Percentiles rank a stretch among this genome's conserved stretches.
These are phyloP conservation scores for Fusarium nanum DNA, from an alignment of 2,329 filamentous ascomycete species.

Conservation along the genomic window DNA sequence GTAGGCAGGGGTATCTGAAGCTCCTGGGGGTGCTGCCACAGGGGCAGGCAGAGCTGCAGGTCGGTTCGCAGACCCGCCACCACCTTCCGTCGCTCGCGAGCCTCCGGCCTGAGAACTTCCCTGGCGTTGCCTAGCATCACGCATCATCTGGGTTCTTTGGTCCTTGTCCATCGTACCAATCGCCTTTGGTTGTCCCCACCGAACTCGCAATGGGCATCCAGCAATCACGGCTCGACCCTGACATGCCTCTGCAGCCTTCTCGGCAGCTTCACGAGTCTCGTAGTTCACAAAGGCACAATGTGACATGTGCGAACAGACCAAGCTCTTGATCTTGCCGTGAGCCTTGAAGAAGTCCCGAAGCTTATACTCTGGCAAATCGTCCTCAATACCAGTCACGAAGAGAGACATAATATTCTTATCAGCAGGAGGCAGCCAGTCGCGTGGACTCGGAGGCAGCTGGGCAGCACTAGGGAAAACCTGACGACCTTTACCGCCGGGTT, in stretches of 20 bases:
- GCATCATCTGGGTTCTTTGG: conserved; percentile 81
- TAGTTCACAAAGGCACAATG: conserved; percentile 98
- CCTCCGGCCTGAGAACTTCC: conserved; percentile 31
- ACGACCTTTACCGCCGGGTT: conserved; percentile 59
- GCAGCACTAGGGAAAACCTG: conserved; percentile 76
- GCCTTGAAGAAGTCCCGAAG: conserved; percentile 89
- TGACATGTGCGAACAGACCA: conserved; percentile 96
- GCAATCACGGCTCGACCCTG: conserved; percentile 91
- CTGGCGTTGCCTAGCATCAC: conserved; percentile 69
- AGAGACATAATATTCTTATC: conserved; percentile 91
- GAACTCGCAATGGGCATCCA: conserved; percentile 88
- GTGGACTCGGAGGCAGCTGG: conserved; percentile 80
- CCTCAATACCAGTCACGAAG: conserved; percentile 94
- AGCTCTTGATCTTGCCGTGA: conserved; percentile 89
- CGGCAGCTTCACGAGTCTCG: conserved; percentile 83
- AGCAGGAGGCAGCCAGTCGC: conserved; percentile 86
- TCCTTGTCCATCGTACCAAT: conserved; percentile 93
- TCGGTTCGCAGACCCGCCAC: conserved; percentile 41
- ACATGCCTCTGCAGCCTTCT: conserved; percentile 84
- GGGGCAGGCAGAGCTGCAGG: conserved; percentile 46
- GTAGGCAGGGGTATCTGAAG: conserved; percentile 79
- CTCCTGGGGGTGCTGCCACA: conserved; percentile 83
- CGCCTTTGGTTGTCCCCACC: conserved; percentile 93
- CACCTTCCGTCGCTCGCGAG: conserved; percentile 48
- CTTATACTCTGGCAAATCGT: conserved; percentile 93